Percentiles rank a stretch among this genome's conserved stretches.
Conservation (phyloP, 2,329 filamentous ascomycete genomes). For the Cladophialophora psammophila region DNA sequence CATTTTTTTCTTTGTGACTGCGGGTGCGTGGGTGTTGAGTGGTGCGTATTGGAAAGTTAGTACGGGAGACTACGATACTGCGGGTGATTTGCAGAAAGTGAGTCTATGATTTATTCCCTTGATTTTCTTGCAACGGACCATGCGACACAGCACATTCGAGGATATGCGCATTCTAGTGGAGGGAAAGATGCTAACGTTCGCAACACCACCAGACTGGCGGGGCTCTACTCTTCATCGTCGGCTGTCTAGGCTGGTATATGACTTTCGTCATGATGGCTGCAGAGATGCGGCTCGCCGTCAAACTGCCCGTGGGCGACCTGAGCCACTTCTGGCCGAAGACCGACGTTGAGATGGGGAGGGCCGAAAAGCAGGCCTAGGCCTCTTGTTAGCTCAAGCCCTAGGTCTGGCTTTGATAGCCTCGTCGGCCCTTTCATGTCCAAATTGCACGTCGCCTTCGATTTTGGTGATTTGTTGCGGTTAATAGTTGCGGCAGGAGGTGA, state of each 20-base stretch:
- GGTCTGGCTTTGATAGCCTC: not conserved
- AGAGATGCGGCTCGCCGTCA: conserved; percentile 38
- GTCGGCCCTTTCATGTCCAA: not conserved
- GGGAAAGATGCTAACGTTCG: not conserved
- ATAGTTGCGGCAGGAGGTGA: not conserved
- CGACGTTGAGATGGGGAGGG: conserved; percentile 35
- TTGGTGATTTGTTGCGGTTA: not conserved
- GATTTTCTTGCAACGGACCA: no score
- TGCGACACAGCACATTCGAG: not conserved
- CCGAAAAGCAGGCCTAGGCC: conserved; percentile 32
- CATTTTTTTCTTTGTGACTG: conserved; percentile 38
- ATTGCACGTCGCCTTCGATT: not conserved
- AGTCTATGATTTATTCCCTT: conserved; percentile 14
- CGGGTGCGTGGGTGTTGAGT: conserved; percentile 36
- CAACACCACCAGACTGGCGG: conserved; percentile 31
- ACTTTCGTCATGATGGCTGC: conserved; percentile 41
- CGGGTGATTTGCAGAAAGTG: conserved; percentile 37
- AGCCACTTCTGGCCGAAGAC: conserved; percentile 38
- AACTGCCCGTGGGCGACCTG: conserved; percentile 38
- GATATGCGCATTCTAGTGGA: not conserved
- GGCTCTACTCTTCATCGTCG: conserved; percentile 38
- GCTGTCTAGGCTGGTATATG: conserved; percentile 39
- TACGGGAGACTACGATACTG: conserved; percentile 34
- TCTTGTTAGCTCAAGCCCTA: not conserved
- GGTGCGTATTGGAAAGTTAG: conserved; percentile 41